These are phyloP conservation scores for Lichtheimia corymbifera DNA, from an alignment of 371 early-diverging fungal genomes.

Conservation along the genomic window DNA sequence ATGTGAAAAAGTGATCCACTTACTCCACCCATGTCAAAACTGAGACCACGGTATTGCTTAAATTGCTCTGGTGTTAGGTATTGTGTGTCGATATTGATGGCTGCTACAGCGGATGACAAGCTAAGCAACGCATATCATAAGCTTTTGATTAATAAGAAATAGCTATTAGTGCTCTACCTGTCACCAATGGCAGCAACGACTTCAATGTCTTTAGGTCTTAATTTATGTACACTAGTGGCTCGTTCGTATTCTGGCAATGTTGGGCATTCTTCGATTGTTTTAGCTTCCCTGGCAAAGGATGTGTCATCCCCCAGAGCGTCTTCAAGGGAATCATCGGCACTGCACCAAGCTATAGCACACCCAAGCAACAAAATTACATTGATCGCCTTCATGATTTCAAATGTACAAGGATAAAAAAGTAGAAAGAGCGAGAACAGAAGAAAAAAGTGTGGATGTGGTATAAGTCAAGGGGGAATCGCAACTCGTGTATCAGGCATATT, in stretches of 20 bases:
- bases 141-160: background rate
- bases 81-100: conserved; percentile 22
- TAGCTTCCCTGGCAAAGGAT: too few species aligned
- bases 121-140: conserved; percentile 9
- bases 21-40: conserved; percentile 39
- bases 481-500: too few species aligned
- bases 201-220: conserved; percentile 21
- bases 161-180: conserved; percentile 19
- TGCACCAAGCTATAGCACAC: too few species aligned
- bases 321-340: too few species aligned
- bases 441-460: background rate
- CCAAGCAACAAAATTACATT: too few species aligned
- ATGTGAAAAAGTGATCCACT: background rate
- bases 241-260: background rate
- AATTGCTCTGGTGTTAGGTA: conserved; percentile 18
- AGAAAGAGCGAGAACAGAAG: background rate
- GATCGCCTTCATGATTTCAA: background rate
- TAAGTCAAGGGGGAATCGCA: background rate
- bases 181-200: conserved; percentile 27
- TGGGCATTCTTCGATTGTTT: conserved; percentile 2
- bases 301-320: too few species aligned
- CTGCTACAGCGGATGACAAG: conserved; percentile 32
- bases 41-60: conserved; percentile 33
- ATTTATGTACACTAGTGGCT: conserved; percentile 19
- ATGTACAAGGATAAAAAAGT: background rate